These are phyloP conservation scores for Clarkia xantiana DNA, from an alignment of 345 rosid genomes.

Conservation along the genomic window DNA sequence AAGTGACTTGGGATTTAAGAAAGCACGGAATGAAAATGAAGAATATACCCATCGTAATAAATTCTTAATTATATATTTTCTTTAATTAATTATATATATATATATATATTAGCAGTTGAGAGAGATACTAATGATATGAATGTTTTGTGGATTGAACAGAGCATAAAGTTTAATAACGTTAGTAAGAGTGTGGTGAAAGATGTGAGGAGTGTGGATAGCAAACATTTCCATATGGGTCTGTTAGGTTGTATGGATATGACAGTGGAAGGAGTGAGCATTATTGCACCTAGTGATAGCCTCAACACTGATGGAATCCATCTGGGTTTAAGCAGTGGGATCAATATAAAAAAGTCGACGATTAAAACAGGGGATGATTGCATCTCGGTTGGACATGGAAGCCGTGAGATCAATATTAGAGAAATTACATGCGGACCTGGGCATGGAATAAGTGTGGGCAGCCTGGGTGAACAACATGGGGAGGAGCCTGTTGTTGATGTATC, in stretches of 20 bases:
- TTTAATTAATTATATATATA: too few relatives aligned
- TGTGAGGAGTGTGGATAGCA: constrained; percentile 26
- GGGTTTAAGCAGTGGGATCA: constrained; percentile 24
- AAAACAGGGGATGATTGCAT: constrained; percentile 55
- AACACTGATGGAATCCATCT: constrained; percentile 69
- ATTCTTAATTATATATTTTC: constrained; percentile 16
- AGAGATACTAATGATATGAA: constrained; percentile 5
- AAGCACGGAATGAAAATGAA: too few relatives aligned
- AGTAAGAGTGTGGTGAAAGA: constrained; percentile 14
- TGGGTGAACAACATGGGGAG: constrained; percentile 29
- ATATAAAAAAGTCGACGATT: constrained; percentile 19
- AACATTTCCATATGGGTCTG: constrained; percentile 37
- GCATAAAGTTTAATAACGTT: constrained; percentile 28
- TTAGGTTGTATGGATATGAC: constrained; percentile 28
- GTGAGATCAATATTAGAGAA: constrained; percentile 10
- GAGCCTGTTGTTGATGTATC: constrained; percentile 20
- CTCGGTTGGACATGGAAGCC: constrained; percentile 40
- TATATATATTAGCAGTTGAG: constrained; percentile 26
- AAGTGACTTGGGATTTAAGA: too few relatives aligned
- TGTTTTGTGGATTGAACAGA: constrained; percentile 15
- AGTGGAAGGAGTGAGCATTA: constrained; percentile 18
- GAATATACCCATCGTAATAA: constrained; percentile 27
- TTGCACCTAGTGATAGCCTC: constrained; percentile 26
- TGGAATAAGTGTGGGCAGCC: constrained; percentile 52
- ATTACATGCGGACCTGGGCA: constrained; percentile 59